A percentile compares a stretch with the other conserved stretches of the same genome.
These are phyloP conservation scores for Kazachstania kunashirensis DNA, from an alignment of 805 yeast genomes.

Conservation along the genomic window DNA sequence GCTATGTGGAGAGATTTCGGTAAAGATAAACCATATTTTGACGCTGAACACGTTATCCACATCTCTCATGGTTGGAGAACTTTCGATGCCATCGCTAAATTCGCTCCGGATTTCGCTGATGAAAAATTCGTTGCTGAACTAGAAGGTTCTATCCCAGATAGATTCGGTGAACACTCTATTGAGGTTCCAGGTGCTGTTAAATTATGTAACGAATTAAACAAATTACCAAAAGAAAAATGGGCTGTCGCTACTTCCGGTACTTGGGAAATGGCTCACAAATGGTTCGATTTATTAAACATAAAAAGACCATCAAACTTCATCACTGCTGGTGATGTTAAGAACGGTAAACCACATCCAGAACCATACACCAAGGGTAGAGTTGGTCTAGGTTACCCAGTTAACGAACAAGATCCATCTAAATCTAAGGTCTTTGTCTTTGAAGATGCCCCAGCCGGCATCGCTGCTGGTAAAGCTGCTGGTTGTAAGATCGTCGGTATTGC, in stretches of 20 bases:
- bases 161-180: slow-evolving; percentile 61
- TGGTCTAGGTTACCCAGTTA: slow-evolving; percentile 31
- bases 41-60: slow-evolving; percentile 60
- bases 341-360: slow-evolving; percentile 83
- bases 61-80: slow-evolving; percentile 80
- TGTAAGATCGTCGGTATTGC: slow-evolving; percentile 78
- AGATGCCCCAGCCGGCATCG: slow-evolving; percentile 83
- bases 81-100: slow-evolving; percentile 61
- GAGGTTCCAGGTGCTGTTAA: slow-evolving; percentile 70
- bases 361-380: slow-evolving; percentile 57
- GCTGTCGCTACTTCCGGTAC: slow-evolving; percentile 86
- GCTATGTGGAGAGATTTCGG: slow-evolving; percentile 74
- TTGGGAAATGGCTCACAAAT: slow-evolving; percentile 61
- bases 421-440: slow-evolving; percentile 60
- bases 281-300: slow-evolving; percentile 59
- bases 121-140: slow-evolving; percentile 54
- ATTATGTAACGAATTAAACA: slow-evolving; percentile 45
- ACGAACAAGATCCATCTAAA: slow-evolving; percentile 29
- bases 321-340: slow-evolving; percentile 68
- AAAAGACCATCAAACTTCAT: slow-evolving; percentile 65
- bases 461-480: slow-evolving; percentile 77
- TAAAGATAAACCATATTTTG: slow-evolving; percentile 53
- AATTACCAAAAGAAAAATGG: slow-evolving; percentile 54
- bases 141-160: slow-evolving; percentile 61
- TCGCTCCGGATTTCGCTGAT: slow-evolving; percentile 66